Evolutionary conservation across 371 early-diverging fungal species (phyloP).

Genomic region (Mucor plumbeus): DNA sequence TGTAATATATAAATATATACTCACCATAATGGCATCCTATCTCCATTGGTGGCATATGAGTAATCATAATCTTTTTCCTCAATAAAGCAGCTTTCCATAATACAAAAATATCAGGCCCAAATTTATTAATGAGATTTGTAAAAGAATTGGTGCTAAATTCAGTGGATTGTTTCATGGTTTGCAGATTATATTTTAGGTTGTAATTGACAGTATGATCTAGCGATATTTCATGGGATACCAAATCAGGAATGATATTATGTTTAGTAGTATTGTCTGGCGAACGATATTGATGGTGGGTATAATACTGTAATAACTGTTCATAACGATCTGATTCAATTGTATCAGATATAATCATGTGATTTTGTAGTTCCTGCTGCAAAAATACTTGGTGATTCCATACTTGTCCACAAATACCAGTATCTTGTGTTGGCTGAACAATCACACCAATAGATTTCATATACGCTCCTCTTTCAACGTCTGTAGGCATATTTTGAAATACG

Average conservation of each 20-base stretch:
- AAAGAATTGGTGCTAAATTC: constrained; percentile 1
- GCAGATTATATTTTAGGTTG: constrained; percentile 3
- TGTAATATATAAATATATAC: neutral
- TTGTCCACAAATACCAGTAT: constrained; percentile 52
- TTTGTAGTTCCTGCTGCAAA: constrained; percentile 33
- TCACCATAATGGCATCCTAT: constrained; percentile 57
- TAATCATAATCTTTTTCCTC: constrained; percentile 59
- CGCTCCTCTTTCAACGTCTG: constrained; percentile 51
- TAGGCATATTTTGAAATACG: constrained; percentile 53
- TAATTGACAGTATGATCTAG: constrained; percentile 14
- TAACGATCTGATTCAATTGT: constrained; percentile 3
- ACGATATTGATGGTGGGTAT: constrained; percentile 15
- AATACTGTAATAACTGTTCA: constrained; percentile 15
- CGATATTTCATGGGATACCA: neutral
- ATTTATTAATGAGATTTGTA: constrained; percentile 41
- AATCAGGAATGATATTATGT: neutral
- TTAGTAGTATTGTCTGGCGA: neutral
- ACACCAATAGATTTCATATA: constrained; percentile 63
- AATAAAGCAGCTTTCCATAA: constrained; percentile 66
- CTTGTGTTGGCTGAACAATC: constrained; percentile 51
- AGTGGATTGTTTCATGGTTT: neutral
- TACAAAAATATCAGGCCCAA: constrained; percentile 60
- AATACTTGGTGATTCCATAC: constrained; percentile 58
- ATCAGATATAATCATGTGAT: constrained; percentile 16
- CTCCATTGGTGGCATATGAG: constrained; percentile 56